A percentile compares a stretch with the other conserved stretches of the same genome.
Evolutionary conservation across 192 early-diverging fungal species (phyloP).

Genomic region (Mortierella antarctica): DNA sequence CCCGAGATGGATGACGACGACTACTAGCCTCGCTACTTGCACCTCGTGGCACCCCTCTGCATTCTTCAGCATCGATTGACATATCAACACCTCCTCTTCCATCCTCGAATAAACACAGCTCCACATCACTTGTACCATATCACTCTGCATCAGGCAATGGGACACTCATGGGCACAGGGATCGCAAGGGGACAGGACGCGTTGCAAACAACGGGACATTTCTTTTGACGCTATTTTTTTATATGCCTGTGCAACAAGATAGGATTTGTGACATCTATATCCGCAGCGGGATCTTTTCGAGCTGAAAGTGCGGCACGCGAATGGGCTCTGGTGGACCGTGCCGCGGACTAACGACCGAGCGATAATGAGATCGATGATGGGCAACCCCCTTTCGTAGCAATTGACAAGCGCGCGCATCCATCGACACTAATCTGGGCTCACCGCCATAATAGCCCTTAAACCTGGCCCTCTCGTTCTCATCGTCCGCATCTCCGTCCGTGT

Average conservation of each 20-base stretch:
- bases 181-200: no score
- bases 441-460: slow-evolving; percentile 15
- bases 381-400: not conserved
- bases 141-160: no score
- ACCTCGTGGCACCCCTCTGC: no score
- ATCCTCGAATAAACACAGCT: not conserved
- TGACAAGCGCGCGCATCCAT: slow-evolving; percentile 1
- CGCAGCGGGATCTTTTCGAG: slow-evolving; percentile 41
- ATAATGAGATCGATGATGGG: no score
- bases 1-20: slow-evolving; percentile 28
- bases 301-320: not conserved
- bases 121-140: not conserved
- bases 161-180: no score
- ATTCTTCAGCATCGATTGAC: not conserved
- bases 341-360: no score
- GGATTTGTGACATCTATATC: slow-evolving; percentile 6
- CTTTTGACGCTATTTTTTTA: no score
- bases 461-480: slow-evolving; percentile 13
- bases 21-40: not conserved
- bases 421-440: no score
- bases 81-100: not conserved
- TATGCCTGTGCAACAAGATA: no score
- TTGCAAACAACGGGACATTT: no score
- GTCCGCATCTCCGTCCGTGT: slow-evolving; percentile 29
- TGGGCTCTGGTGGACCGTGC: no score